Evolutionary conservation across 1,284 basidiomycete species (phyloP), one percentile per base, ranked within the genome.

Genomic region (Ustilago esculenta): DNA sequence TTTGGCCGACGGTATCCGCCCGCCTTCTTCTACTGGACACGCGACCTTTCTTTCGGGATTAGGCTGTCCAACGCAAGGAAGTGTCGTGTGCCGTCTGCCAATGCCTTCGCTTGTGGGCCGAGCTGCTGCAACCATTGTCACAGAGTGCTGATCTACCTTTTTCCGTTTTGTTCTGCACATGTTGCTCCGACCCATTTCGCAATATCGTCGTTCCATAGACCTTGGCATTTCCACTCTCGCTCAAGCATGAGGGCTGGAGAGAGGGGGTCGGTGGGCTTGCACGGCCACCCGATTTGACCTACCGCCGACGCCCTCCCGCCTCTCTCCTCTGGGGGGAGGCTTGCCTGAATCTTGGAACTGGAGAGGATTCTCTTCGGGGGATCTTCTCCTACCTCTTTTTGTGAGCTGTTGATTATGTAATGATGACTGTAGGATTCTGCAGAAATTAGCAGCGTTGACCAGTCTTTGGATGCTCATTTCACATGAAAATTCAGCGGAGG

Each of bases 171-270:
- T 27, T 12, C 21, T 29, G 25, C 5, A 23, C 15, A 29, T 23
- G 27, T 37, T 23, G 27, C 5, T 34, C 17, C 14, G 25, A 40
- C 32, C 29, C 40, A 43, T 29, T 34, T 17, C 6, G 5, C 45
- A 46, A 43, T 29, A 27, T 17, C 6, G 5, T 41, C 46, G 20
- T 46, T 54, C 35, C 44, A 51, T 44, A 65, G 67, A 70, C 67
- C 67, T 70, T 70, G 67, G 67, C 67, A 70, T 64, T 70, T 70
- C 67, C 67, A 65, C 61, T 70, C 67, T 46, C 67, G 67, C 67
- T 70, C 67, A 70, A 25, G 67, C 67, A 70, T 70, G 67, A 40
- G 67, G 49, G 61, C 57, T 70, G 67, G 67, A 65, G 67, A 70
- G 67, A 65, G 67, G 67, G 61, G 52, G 57, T 65, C 67, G 57